Base-by-base conservation (phyloP, 106 monocot species). In the Dioscorea dumetorum region DNA sequence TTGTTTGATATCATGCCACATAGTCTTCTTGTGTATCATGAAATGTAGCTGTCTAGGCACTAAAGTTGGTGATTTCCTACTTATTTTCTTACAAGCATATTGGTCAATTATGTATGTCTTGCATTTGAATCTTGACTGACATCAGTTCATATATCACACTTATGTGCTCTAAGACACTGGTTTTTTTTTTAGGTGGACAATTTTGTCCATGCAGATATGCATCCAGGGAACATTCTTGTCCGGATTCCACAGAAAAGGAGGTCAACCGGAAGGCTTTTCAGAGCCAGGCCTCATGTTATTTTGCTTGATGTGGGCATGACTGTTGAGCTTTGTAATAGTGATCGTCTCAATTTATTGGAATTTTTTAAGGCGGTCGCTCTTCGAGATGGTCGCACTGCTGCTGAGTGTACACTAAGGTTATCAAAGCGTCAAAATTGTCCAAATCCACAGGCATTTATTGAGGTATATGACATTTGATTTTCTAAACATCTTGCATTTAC, bases 251-350 rank as follows among this genome's bases (percentile, higher is more conserved):
- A 79, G 18, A 71, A 22, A 15, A 82, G 78, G 67, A 14, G 24
- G 61, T 62, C 72, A 19, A 79, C 72, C 28, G 79, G 73, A 56
- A 58, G 58, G 31, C 33, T 88, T 28, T 84, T 78, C 31, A 79
- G 81, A 62, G 50, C 75, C 31, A 85, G 69, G 49, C 88, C 88
- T 7, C 84, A 89, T 63, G 68, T 89, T 49, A 67, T 89, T 53
- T 85, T 89, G 71, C 73, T 89, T 33, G 88, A 89, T 77, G 88
- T 89, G 11, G 88, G 88, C 56, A 84, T 89, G 85, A 89, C 85
- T 49, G 88, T 82, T 24, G 88, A 89, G 57, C 88, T 89, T n/a
- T 82, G 85, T 54, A 70, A 72, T 32, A 58, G 35, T 70, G 88
- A 89, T 15, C 84, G 82, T 22, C 28, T 64, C 19, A 89, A 85